A percentile compares a stretch with the other conserved stretches of the same genome.
These are phyloP conservation scores for Globisporangium canariense DNA, from an alignment of 352 stramenopile genomes.

Conservation along the genomic window DNA sequence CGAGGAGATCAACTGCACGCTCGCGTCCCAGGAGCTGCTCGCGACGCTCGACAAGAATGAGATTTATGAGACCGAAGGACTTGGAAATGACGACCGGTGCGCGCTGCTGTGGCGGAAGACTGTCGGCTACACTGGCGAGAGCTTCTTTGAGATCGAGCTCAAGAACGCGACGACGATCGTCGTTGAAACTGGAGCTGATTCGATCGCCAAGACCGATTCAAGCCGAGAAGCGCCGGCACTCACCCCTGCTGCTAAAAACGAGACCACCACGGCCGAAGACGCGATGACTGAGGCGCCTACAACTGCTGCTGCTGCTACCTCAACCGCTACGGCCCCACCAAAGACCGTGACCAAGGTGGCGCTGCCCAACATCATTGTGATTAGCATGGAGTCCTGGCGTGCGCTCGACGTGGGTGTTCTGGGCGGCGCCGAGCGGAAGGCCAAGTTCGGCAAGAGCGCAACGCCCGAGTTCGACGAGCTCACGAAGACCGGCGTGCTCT, in stretches of 20 bases:
- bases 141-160: constrained; percentile 50
- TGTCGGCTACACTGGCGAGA: constrained; percentile 37
- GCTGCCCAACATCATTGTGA: constrained; percentile 63
- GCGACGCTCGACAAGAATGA: constrained; percentile 44
- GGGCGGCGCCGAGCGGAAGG: constrained; percentile 43
- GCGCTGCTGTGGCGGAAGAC: constrained; percentile 66
- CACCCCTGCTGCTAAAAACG: not conserved
- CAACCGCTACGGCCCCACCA: not conserved
- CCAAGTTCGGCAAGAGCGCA: constrained; percentile 34
- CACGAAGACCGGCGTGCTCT: constrained; percentile 48
- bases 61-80: constrained; percentile 32
- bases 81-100: constrained; percentile 65
- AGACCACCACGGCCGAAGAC: not conserved
- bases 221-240: not conserved
- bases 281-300: not conserved
- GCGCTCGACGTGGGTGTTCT: constrained; percentile 67
- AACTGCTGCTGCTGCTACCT: not conserved
- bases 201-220: constrained; percentile 4
- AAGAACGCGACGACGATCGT: constrained; percentile 30
- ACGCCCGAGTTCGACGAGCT: constrained; percentile 64
- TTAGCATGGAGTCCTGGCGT: constrained; percentile 75
- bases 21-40: constrained; percentile 33
- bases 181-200: not conserved
- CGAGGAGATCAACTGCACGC: constrained; percentile 54
- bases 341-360: constrained; percentile 10